A percentile compares a stretch with the other conserved stretches of the same genome.
Conservation (phyloP, 1,139 yeast species). For the Hyphopichia pseudoburtonii region DNA sequence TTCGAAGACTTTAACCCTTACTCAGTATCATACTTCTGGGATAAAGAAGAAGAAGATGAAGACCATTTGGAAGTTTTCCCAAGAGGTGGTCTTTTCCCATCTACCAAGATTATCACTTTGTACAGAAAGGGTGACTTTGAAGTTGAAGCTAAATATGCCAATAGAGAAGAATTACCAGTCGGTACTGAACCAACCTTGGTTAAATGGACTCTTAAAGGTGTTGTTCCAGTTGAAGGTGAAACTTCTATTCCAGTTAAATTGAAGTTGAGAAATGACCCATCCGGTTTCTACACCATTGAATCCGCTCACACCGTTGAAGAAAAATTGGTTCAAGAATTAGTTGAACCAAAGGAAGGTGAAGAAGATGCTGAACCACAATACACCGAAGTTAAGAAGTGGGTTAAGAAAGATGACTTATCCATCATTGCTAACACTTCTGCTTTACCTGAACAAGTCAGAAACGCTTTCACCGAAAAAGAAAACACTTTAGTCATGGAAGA, state of each 20-base stretch:
- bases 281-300: slow-evolving; percentile 92
- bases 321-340: slow-evolving; percentile 77
- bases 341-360: slow-evolving; percentile 58
- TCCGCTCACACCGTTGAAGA: slow-evolving; percentile 95
- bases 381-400: slow-evolving; percentile 91
- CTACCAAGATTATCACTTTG: slow-evolving; percentile 91
- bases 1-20: slow-evolving; percentile 92
- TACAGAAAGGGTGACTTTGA: slow-evolving; percentile 90
- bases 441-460: slow-evolving; percentile 58
- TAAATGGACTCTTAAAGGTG: slow-evolving; percentile 85
- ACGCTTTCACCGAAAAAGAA: slow-evolving; percentile 75
- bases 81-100: slow-evolving; percentile 88
- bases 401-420: slow-evolving; percentile 73
- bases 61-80: slow-evolving; percentile 97
- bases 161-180: slow-evolving; percentile 68
- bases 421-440: slow-evolving; percentile 64
- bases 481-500: slow-evolving; percentile 83
- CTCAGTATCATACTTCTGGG: slow-evolving; percentile 96
- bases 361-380: slow-evolving; percentile 77
- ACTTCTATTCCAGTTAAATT: slow-evolving; percentile 82
- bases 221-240: slow-evolving; percentile 74
- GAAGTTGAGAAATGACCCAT: slow-evolving; percentile 95
- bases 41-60: slow-evolving; percentile 86
- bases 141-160: slow-evolving; percentile 83
- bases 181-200: slow-evolving; percentile 72